A percentile compares a stretch with the other conserved stretches of the same genome.
These are phyloP conservation scores for Fusarium sp. DNA, from an alignment of 2,329 filamentous ascomycete species.

Conservation along the genomic window DNA sequence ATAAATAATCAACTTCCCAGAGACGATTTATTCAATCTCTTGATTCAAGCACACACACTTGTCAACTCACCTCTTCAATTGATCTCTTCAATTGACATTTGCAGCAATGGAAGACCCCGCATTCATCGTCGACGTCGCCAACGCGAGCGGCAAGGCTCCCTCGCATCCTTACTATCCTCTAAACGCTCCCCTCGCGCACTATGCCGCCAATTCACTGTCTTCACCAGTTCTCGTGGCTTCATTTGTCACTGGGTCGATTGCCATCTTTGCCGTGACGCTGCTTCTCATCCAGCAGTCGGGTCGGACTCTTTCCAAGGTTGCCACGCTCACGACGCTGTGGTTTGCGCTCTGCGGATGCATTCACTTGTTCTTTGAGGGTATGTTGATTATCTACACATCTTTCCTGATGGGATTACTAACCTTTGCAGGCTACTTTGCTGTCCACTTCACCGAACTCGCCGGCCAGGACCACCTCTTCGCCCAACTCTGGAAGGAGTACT, in stretches of 20 bases:
- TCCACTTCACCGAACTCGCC: slow-evolving; percentile 55
- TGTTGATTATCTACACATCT: not conserved
- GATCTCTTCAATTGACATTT: not conserved
- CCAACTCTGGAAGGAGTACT: slow-evolving; percentile 69
- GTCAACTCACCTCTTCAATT: not conserved
- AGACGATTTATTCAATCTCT: not conserved
- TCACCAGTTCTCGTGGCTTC: slow-evolving; percentile 67
- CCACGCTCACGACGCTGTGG: slow-evolving; percentile 75
- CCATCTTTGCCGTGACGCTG: slow-evolving; percentile 68
- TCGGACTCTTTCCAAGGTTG: slow-evolving; percentile 62
- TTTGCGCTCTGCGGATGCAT: slow-evolving; percentile 75
- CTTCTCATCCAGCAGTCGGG: slow-evolving; percentile 62
- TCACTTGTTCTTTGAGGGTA: slow-evolving; percentile 56
- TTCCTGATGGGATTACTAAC: not conserved
- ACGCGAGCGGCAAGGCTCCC: slow-evolving; percentile 18
- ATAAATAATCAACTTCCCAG: not conserved
- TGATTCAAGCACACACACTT: not conserved
- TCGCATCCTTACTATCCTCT: slow-evolving; percentile 78
- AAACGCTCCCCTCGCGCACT: slow-evolving; percentile 69
- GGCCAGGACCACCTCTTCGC: slow-evolving; percentile 56
- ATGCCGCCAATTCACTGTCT: slow-evolving; percentile 72
- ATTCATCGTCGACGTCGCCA: slow-evolving; percentile 1
- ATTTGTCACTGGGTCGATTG: slow-evolving; percentile 67
- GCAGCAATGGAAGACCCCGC: slow-evolving; percentile 27
- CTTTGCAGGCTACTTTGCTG: slow-evolving; percentile 58